Evolutionary conservation across 2,329 filamentous ascomycete genomes (phyloP).

Genomic region (Aureobasidium sp.): DNA sequence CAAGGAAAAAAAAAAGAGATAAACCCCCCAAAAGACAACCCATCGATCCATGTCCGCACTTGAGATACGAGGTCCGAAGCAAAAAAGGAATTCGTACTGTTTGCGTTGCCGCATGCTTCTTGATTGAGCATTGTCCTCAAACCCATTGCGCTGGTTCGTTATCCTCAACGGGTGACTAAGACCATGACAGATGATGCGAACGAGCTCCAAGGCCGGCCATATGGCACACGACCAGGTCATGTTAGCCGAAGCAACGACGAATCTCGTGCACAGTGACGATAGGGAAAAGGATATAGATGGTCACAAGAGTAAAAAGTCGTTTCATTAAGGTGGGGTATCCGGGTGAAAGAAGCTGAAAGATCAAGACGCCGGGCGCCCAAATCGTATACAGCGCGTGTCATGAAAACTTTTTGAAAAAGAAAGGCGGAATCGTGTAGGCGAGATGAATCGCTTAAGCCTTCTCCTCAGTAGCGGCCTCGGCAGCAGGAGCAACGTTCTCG

Average conservation of each 20-base stretch:
- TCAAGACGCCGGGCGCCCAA: constrained; percentile 12
- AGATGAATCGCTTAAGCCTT: constrained; percentile 5
- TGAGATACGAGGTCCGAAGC: neutral
- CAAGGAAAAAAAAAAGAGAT: neutral
- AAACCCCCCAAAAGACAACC: neutral
- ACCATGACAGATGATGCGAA: neutral
- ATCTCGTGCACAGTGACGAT: neutral
- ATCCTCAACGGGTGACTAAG: neutral
- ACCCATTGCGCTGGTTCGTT: neutral
- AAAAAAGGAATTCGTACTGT: neutral
- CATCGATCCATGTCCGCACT: neutral
- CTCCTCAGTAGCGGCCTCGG: constrained; percentile 21
- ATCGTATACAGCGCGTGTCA: constrained; percentile 14
- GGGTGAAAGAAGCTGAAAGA: constrained; percentile 13
- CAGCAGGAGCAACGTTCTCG: constrained; percentile 26
- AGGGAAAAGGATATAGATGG: neutral
- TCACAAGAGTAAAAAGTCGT: constrained; percentile 13
- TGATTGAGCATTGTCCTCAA: neutral
- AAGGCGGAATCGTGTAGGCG: constrained; percentile 3
- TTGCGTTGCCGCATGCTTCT: neutral
- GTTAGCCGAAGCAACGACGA: neutral
- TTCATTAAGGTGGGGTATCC: constrained; percentile 15
- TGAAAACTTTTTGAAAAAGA: constrained; percentile 13
- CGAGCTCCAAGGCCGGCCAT: too few species aligned
- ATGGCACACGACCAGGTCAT: neutral